Percentiles rank a stretch among this genome's conserved stretches.
phyloP scores from a whole-genome alignment of 2,329 filamentous ascomycete species.

The Cordyceps pruinosa region DNA sequence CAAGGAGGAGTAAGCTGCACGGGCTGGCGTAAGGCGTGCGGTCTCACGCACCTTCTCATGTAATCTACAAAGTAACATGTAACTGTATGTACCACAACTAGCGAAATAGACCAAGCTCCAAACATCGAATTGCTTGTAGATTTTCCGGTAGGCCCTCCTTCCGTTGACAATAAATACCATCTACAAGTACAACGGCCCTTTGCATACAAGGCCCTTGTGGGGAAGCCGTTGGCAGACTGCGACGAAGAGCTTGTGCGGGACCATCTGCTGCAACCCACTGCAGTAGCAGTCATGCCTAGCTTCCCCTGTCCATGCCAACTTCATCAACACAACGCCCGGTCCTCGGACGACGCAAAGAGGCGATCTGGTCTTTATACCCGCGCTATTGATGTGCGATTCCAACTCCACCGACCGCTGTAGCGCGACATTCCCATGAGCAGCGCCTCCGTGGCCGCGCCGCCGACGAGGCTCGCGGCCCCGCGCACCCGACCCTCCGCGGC shows the following conservation, averaged over 20 bases:
- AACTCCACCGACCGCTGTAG: not conserved
- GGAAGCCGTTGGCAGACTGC: not conserved
- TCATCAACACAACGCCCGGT: not conserved
- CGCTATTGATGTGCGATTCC: not conserved
- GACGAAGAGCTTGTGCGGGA: not conserved
- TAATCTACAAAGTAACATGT: slow-evolving; percentile 10
- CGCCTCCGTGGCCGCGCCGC: slow-evolving; percentile 3
- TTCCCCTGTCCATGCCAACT: not conserved
- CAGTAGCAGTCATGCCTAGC: not conserved
- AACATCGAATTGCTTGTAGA: not conserved
- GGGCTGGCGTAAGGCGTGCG: not conserved
- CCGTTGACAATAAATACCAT: no score
- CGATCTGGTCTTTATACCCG: not conserved
- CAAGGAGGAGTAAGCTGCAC: slow-evolving; percentile 33
- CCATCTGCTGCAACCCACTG: not conserved
- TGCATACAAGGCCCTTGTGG: not conserved
- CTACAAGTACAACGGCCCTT: no score
- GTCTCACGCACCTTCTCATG: not conserved
- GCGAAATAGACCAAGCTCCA: slow-evolving; percentile 9
- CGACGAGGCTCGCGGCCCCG: slow-evolving; percentile 10
- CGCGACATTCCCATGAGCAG: slow-evolving; percentile 6
- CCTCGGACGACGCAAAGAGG: not conserved
- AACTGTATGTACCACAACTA: slow-evolving; percentile 12
- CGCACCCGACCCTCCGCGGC: slow-evolving; percentile 14
- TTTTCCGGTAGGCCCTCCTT: not conserved